Evolutionary conservation across 78 protist species (phyloP).

Genomic region (Pigoraptor vietnamica): DNA sequence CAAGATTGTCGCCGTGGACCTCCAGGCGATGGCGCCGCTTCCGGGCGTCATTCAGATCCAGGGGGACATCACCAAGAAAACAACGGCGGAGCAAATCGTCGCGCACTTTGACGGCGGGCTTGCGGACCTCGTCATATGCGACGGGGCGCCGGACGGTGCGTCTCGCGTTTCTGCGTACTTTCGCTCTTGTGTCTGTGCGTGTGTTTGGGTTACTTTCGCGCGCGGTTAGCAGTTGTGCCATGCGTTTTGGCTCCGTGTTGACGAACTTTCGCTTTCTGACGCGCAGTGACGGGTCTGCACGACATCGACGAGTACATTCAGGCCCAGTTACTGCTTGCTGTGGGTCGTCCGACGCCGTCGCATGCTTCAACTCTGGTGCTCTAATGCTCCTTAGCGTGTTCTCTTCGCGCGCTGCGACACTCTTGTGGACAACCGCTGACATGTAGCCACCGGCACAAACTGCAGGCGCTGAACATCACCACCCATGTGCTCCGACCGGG

Average conservation of each 20-base stretch:
- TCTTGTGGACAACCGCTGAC: too few species aligned
- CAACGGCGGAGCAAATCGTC: conserved; percentile 57
- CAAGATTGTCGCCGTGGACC: conserved; percentile 91
- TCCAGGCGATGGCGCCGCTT: conserved; percentile 98
- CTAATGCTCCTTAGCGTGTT: too few species aligned
- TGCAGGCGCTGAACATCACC: conserved; percentile 89
- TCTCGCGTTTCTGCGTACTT: too few species aligned
- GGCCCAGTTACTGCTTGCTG: conserved; percentile 86
- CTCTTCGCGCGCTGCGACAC: too few species aligned
- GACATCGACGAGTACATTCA: conserved; percentile 97
- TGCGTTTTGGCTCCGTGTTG: not conserved
- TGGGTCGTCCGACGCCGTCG: not conserved
- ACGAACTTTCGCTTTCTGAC: not conserved
- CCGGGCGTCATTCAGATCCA: conserved; percentile 87
- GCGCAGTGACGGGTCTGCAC: conserved; percentile 92
- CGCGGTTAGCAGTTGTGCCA: not conserved
- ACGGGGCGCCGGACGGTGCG: conserved; percentile 94
- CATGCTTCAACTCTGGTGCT: not conserved
- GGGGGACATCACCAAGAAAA: conserved; percentile 95
- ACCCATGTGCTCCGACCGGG: conserved; percentile 80
- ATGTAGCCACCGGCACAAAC: not conserved
- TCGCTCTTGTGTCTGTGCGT: too few species aligned
- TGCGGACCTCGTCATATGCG: conserved; percentile 96
- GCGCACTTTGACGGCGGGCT: conserved; percentile 65
- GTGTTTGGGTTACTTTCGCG: not conserved